Conservation (phyloP, 306 rosid species). For the Castanea mollissima region DNA sequence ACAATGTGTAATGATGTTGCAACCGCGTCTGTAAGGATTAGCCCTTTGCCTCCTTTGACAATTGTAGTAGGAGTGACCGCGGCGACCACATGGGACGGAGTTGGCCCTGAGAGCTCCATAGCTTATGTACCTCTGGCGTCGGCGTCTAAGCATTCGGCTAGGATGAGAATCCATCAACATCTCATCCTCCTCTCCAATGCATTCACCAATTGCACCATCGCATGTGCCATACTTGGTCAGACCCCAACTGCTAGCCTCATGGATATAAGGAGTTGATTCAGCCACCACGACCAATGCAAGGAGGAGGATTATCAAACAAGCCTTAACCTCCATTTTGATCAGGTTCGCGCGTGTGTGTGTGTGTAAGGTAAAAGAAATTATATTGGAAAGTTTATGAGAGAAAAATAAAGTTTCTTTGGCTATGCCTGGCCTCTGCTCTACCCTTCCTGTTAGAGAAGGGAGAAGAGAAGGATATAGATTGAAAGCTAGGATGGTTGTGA, state of each 20-base stretch:
- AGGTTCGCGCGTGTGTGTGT: neutral
- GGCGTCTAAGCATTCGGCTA: neutral
- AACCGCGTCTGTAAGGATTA: slow-evolving; percentile 50
- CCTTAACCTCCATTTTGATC: slow-evolving; percentile 34
- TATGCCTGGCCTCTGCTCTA: neutral
- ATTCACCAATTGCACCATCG: slow-evolving; percentile 1
- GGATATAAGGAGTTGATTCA: slow-evolving; percentile 25
- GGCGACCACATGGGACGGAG: slow-evolving; percentile 34
- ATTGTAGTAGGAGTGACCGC: slow-evolving; percentile 54
- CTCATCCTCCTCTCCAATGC: slow-evolving; percentile 41
- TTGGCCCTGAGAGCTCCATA: slow-evolving; percentile 34
- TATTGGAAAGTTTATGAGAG: neutral
- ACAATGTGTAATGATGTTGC: slow-evolving; percentile 44
- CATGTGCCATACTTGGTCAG: slow-evolving; percentile 4
- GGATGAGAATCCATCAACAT: slow-evolving; percentile 35
- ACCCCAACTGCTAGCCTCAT: slow-evolving; percentile 7
- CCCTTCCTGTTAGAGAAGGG: slow-evolving; percentile 30
- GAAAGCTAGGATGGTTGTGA: slow-evolving; percentile 9
- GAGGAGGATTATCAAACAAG: slow-evolving; percentile 25
- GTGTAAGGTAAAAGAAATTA: too few species aligned
- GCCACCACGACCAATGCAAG: slow-evolving; percentile 31
- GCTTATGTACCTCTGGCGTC: slow-evolving; percentile 15
- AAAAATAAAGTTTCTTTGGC: neutral
- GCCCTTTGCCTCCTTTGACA: slow-evolving; percentile 27
- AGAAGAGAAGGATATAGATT: slow-evolving; percentile 14